Evolutionary conservation across 768 basidiomycete species (phyloP).

Genomic region (Podaxis sp.): DNA sequence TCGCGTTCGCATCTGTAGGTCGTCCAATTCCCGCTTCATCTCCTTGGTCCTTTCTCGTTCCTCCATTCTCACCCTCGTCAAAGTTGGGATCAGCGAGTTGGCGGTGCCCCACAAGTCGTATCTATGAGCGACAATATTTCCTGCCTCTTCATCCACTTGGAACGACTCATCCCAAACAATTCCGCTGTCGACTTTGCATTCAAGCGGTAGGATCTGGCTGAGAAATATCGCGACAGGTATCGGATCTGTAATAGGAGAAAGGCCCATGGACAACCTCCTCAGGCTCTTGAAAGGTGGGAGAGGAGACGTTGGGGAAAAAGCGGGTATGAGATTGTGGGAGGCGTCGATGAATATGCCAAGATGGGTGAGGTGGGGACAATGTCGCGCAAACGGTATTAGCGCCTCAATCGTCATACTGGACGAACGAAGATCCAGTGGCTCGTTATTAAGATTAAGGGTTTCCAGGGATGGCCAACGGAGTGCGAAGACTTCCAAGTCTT

Average conservation of each 20-base stretch:
- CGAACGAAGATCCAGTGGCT: slow-evolving; percentile 30
- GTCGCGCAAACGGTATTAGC: slow-evolving; percentile 33
- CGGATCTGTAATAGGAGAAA: slow-evolving; percentile 3
- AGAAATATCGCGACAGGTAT: slow-evolving; percentile 6
- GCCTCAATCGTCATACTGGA: slow-evolving; percentile 30
- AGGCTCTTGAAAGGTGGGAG: slow-evolving; percentile 13
- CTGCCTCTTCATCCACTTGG: not conserved
- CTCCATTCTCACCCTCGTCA: slow-evolving; percentile 8
- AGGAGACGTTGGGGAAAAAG: not conserved
- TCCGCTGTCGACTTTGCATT: slow-evolving; percentile 4
- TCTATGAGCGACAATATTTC: not conserved
- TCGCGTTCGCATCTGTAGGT: not conserved
- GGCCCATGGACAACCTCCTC: slow-evolving; percentile 13
- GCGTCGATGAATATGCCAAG: slow-evolving; percentile 37
- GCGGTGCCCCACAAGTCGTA: not conserved
- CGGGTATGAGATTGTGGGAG: not conserved
- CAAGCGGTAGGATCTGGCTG: slow-evolving; percentile 5
- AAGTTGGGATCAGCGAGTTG: not conserved
- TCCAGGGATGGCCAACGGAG: slow-evolving; percentile 41
- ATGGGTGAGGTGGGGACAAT: slow-evolving; percentile 31
- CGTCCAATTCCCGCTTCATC: slow-evolving; percentile 6
- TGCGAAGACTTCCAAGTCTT: slow-evolving; percentile 43
- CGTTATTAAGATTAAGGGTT: slow-evolving; percentile 37
- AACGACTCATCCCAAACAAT: slow-evolving; percentile 12
- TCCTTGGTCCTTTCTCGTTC: slow-evolving; percentile 9